Evolutionary conservation across 2,329 filamentous ascomycete species (phyloP).

Genomic region (Botrytis medusae): DNA sequence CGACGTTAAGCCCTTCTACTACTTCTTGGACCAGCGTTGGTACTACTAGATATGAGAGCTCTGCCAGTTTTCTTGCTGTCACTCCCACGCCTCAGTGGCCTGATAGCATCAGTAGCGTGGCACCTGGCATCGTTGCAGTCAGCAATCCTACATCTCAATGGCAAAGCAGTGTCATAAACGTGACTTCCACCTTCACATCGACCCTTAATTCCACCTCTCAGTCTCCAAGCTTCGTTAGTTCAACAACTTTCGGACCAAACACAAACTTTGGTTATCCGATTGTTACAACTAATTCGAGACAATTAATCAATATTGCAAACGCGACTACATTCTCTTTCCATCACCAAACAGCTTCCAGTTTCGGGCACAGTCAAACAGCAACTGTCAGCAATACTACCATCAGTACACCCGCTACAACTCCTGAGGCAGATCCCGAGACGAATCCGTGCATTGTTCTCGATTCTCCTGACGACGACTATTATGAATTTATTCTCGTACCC

Average conservation of each 20-base stretch:
- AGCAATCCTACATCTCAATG: neutral
- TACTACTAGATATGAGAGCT: neutral
- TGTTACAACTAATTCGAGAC: neutral
- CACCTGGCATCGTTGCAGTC: neutral
- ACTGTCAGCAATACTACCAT: neutral
- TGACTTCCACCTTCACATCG: neutral
- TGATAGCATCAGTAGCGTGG: neutral
- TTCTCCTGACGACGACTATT: neutral
- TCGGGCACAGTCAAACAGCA: neutral
- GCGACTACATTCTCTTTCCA: neutral
- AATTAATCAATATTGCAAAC: neutral
- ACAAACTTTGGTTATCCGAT: neutral
- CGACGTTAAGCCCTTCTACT: neutral
- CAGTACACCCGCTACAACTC: neutral
- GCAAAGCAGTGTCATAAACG: neutral
- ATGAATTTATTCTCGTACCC: conserved; percentile 27
- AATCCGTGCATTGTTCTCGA: neutral
- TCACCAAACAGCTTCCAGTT: neutral
- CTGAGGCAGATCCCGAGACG: neutral
- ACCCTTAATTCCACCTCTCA: neutral
- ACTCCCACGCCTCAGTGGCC: neutral
- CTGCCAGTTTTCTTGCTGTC: neutral
- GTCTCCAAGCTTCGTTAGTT: neutral
- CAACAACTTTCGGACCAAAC: neutral
- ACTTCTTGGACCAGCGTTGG: neutral